A percentile compares a stretch with the other conserved stretches of the same genome.
Evolutionary conservation across 176 grass and related monocot genomes (phyloP).

Genomic region (Musa acuminata): DNA sequence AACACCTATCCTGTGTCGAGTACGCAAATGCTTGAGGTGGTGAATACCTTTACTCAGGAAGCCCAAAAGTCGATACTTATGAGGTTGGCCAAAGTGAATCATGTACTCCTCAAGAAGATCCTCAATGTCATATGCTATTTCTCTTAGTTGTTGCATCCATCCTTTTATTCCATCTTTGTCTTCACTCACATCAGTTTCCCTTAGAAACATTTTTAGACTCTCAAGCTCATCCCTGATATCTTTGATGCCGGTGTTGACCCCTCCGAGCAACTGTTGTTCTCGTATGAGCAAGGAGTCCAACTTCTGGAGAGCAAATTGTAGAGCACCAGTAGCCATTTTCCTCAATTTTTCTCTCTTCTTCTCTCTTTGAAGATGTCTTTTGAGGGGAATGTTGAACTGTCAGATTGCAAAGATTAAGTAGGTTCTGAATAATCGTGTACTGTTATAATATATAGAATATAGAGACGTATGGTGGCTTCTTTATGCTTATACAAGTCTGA

Average conservation of each 20-base stretch:
- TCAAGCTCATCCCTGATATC: constrained; percentile 14
- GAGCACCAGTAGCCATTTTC: not conserved
- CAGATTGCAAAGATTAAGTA: not conserved
- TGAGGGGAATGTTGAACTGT: not conserved
- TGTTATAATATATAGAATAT: too few relatives aligned
- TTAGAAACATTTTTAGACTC: not conserved
- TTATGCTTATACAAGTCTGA: too few relatives aligned
- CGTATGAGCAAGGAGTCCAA: constrained; percentile 8
- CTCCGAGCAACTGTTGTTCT: constrained; percentile 15
- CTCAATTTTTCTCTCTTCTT: not conserved
- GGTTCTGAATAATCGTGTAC: too few relatives aligned
- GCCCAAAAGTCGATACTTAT: not conserved
- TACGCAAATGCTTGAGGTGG: constrained; percentile 1
- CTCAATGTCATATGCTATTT: constrained; percentile 30
- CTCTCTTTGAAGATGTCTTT: not conserved
- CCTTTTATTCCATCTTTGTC: not conserved
- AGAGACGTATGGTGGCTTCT: too few relatives aligned
- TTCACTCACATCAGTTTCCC: not conserved
- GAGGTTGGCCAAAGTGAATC: constrained; percentile 9
- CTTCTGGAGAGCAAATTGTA: constrained; percentile 22
- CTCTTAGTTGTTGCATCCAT: constrained; percentile 23
- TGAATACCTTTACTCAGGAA: constrained; percentile 6
- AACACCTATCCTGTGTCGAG: not conserved
- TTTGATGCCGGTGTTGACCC: constrained; percentile 5
- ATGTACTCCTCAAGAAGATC: constrained; percentile 29